These are phyloP conservation scores for Phytophthora citricola DNA, from an alignment of 352 stramenopile genomes.

Conservation along the genomic window DNA sequence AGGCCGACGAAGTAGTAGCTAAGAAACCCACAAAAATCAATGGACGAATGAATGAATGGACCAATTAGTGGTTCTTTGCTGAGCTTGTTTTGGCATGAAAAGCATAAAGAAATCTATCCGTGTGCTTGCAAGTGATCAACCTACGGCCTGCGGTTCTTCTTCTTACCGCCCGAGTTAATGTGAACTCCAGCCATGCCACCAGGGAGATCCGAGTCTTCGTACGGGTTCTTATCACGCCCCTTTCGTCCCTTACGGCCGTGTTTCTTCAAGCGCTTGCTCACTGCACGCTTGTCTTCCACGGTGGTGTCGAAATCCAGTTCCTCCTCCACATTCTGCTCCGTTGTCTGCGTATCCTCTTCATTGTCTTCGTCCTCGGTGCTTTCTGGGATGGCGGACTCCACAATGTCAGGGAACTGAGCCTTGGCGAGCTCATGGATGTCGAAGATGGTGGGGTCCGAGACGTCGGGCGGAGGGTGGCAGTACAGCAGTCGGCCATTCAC, in stretches of 20 bases:
- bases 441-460: slow-evolving; percentile 64
- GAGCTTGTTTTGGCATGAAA: background rate
- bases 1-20: slow-evolving; percentile 37
- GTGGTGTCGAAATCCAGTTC: slow-evolving; percentile 77
- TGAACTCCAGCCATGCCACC: slow-evolving; percentile 53
- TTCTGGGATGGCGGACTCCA: slow-evolving; percentile 17
- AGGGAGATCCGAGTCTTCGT: slow-evolving; percentile 89
- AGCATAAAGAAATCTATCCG: slow-evolving; percentile 26
- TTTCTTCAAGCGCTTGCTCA: slow-evolving; percentile 90
- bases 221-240: slow-evolving; percentile 97
- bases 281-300: slow-evolving; percentile 67
- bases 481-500: slow-evolving; percentile 97
- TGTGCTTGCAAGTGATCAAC: background rate
- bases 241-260: slow-evolving; percentile 98
- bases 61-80: slow-evolving; percentile 11
- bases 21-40: slow-evolving; percentile 46
- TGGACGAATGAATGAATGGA: slow-evolving; percentile 38
- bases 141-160: slow-evolving; percentile 66
- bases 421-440: slow-evolving; percentile 76
- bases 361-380: slow-evolving; percentile 26
- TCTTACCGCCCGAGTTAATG: slow-evolving; percentile 81
- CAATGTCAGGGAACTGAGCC: slow-evolving; percentile 64
- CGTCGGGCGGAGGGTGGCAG: slow-evolving; percentile 93
- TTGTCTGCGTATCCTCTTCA: slow-evolving; percentile 1
- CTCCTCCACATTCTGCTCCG: slow-evolving; percentile 37